phyloP scores from a whole-genome alignment of 768 basidiomycete species.

The Kwoniella sp. region DNA sequence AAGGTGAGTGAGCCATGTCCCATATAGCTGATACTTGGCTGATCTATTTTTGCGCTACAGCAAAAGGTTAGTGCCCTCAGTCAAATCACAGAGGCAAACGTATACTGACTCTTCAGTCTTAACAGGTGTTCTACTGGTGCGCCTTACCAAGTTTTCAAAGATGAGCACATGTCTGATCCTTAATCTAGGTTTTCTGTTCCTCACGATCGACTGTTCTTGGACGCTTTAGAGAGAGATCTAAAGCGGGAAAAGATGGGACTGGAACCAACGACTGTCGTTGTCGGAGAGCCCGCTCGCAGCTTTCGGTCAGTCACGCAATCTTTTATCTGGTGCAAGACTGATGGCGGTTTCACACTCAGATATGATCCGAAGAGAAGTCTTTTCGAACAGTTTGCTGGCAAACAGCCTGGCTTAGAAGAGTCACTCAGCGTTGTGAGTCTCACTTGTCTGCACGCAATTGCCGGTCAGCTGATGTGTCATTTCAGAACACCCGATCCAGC shows the following conservation, averaged over 20 bases:
- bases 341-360: constrained; percentile 21
- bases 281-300: constrained; percentile 80
- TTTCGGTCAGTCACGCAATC: constrained; percentile 60
- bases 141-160: constrained; percentile 49
- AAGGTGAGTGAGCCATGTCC: constrained; percentile 61
- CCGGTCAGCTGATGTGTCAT: not conserved
- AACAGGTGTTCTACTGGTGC: constrained; percentile 94
- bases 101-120: too few species aligned
- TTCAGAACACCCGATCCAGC: not conserved
- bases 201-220: constrained; percentile 93
- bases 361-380: constrained; percentile 83
- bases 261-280: constrained; percentile 75
- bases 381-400: constrained; percentile 78
- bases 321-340: too few species aligned
- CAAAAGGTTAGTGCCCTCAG: constrained; percentile 39
- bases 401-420: constrained; percentile 36
- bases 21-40: not conserved
- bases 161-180: too few species aligned
- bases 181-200: constrained; percentile 85
- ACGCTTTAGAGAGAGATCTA: constrained; percentile 91
- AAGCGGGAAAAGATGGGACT: constrained; percentile 91
- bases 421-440: constrained; percentile 10
- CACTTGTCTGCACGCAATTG: not conserved
- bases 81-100: too few species aligned
- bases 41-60: constrained; percentile 16